Base-by-base conservation (phyloP, 1,139 yeast genomes). In the Debaryomycetaceae sp. region DNA sequence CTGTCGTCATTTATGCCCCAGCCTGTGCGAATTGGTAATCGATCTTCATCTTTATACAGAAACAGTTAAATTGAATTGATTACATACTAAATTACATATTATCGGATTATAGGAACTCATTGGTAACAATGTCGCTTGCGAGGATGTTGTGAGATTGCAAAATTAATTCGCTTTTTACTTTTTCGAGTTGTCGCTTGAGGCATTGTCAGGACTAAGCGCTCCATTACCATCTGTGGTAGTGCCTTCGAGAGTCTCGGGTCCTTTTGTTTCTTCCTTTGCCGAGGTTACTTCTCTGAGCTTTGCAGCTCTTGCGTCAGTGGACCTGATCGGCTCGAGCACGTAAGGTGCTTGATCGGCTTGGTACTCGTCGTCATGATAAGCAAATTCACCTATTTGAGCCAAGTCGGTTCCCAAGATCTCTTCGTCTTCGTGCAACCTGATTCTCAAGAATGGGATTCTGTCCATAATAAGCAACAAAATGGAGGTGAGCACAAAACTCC, bases 401-500 rank as follows among this genome's bases (percentile, higher is more conserved):
- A 83, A 75, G 67, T 91, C 98, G 41, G 95, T 87, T 53, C 98
- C 99, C 56, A 83, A 61, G 55, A 84, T 80, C 71, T 93, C 98
- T 61, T 90, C 97, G 56, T 91, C 97, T 62, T 87, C 90, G 54
- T 83, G 80, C 64, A 90, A 78, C 73, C 98, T 83, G 58, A 91
- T 68, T 72, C 87, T 84, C 62, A 90, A 76, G 73, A 79, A 78
- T 54, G 98, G 98, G 52, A 90, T 79, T 59, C 72, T 73, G 79
- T 91, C 89, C 89, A 87, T 81, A 46, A 70, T 67, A 42, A 84
- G 66, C 52, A 93, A 76, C 43, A 91, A 75, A 46, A 87, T 72
- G 5, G 85, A 76, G 34, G 97, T 89, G 45, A 90, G 78, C 13
- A 70, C 78, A 60, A 88, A 88, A 9, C 96, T 78, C 95, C 96